A percentile compares a stretch with the other conserved stretches of the same genome.
Conservation (phyloP, 805 yeast genomes). For the Spencermartinsiella europaea region DNA sequence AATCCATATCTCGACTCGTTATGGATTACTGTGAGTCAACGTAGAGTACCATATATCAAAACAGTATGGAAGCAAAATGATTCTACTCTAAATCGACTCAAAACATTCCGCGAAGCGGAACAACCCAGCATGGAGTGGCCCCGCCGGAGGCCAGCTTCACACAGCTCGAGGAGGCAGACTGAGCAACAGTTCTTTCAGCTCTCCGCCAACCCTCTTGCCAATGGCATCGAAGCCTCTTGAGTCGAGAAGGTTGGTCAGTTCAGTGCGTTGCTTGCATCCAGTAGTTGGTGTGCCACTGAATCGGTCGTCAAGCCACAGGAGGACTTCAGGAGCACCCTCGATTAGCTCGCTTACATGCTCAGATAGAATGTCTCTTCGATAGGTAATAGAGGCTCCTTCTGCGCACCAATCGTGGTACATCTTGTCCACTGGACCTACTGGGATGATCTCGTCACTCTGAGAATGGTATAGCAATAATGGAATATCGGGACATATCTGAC, state of each 20-base stretch:
- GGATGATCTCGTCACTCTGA: conserved; percentile 22
- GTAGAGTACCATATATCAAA: too few relatives aligned
- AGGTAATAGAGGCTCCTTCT: conserved; percentile 21
- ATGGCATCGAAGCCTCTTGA: neutral
- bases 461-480: conserved; percentile 27
- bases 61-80: too few relatives aligned
- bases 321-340: conserved; percentile 94
- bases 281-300: neutral
- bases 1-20: too few relatives aligned
- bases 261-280: conserved; percentile 4
- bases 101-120: too few relatives aligned
- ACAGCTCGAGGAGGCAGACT: neutral
- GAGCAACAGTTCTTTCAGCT: neutral
- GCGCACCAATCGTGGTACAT: conserved; percentile 22
- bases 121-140: too few relatives aligned
- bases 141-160: too few relatives aligned
- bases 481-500: conserved; percentile 18
- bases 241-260: neutral
- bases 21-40: too few relatives aligned
- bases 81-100: too few relatives aligned
- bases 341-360: conserved; percentile 94
- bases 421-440: conserved; percentile 15
- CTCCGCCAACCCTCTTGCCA: neutral
- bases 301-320: conserved; percentile 41
- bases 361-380: conserved; percentile 65